Conservation (phyloP, 2,329 filamentous ascomycete genomes). For the Fusarium musae region DNA sequence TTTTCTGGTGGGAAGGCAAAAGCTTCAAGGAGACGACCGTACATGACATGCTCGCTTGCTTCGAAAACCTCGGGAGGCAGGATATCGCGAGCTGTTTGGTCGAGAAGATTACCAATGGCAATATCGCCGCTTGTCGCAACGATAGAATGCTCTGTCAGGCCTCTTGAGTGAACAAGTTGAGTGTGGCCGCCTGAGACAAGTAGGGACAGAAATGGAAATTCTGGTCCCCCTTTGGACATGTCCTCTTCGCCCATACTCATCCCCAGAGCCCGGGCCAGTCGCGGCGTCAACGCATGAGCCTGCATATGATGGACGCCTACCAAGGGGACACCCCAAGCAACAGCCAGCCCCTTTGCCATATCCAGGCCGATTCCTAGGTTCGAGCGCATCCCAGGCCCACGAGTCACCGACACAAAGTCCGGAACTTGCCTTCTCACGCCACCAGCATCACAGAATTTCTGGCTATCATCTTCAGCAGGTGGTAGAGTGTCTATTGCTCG, state of each 20-base stretch:
- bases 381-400: constrained; percentile 88
- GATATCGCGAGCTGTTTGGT: constrained; percentile 84
- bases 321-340: constrained; percentile 85
- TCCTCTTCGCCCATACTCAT: constrained; percentile 33
- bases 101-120: constrained; percentile 89
- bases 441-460: constrained; percentile 25
- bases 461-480: constrained; percentile 14
- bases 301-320: constrained; percentile 97
- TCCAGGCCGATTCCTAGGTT: constrained; percentile 83
- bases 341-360: constrained; percentile 85
- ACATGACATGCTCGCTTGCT: constrained; percentile 73
- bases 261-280: constrained; percentile 74
- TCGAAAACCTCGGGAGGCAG: constrained; percentile 71
- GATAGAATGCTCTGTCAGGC: constrained; percentile 75
- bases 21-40: constrained; percentile 80
- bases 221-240: constrained; percentile 52
- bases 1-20: constrained; percentile 73
- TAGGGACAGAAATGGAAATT: constrained; percentile 87
- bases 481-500: constrained; percentile 69
- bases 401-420: constrained; percentile 88
- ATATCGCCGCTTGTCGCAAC: constrained; percentile 81
- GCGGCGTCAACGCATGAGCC: constrained; percentile 89
- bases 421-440: constrained; percentile 59
- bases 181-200: constrained; percentile 95
- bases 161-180: constrained; percentile 79